Evolutionary conservation across 805 yeast genomes (phyloP), one percentile per base, ranked within the genome.

Genomic region (Isabelozyma heimii): DNA sequence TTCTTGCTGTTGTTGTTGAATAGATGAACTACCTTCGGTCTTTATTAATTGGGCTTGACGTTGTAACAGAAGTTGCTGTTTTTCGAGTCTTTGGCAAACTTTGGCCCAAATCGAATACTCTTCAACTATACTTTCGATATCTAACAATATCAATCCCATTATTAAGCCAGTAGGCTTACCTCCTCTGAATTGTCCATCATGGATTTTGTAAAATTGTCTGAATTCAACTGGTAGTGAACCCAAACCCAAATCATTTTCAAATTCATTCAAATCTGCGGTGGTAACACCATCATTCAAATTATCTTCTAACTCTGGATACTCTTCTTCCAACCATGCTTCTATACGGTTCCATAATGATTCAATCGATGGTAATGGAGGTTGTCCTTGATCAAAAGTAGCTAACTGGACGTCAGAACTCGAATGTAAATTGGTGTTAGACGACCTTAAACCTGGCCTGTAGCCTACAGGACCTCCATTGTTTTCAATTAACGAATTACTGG

Each of bases 341-440:
- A 74, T 63, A 35, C 77, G 58, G 51, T 66, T 70, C 79, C 78
- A 74, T 45, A 74, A 60, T 4, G 75, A 65, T 50, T 73, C 79
- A 20, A 74, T 58, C 24, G 70, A 62, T 14, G 82, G 82, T 46
- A 77, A 61, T 15, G 82, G 82, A 20, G 81, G 79, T 52, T 68
- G 77, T 1, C 83, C 83, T 37, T 70, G 70, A 67, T 58, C 73
- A 66, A 66, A 76, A 49, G 57, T 75, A 69, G 70, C 73, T 63
- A 76, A 61, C 47, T 77, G 79, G 40, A 73, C 69, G 37, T 75
- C 74, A 6, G 79, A 73, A 10, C 69, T 59, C 47, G 63, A 57
- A 42, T 12, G 27, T 48, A 64, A 60, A 42, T 68, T 69, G 16
- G 77, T 67, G 16, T 65, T 55, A 8, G 78, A 72, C 8, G 81